phyloP scores from a whole-genome alignment of 1,284 basidiomycete genomes.

The Lentinus polychrous region DNA sequence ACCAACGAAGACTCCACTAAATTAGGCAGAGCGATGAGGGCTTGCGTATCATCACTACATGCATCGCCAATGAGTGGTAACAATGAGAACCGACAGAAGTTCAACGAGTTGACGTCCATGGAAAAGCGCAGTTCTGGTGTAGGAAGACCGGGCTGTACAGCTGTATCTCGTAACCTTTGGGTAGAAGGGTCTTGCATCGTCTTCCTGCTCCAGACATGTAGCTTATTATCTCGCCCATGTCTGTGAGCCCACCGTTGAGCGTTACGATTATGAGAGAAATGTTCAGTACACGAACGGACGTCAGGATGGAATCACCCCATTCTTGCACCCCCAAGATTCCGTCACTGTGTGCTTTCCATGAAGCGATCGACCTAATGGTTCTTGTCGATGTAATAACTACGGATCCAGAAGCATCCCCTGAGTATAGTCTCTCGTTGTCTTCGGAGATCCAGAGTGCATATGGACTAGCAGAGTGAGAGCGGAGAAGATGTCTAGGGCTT shows the following conservation, averaged over 20 bases:
- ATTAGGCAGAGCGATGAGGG: conserved; percentile 76
- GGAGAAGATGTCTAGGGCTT: conserved; percentile 68
- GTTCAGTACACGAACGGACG: conserved; percentile 45
- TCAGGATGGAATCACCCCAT: conserved; percentile 58
- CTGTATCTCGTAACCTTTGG: conserved; percentile 46
- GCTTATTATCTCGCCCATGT: conserved; percentile 81
- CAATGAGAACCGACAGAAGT: conserved; percentile 80
- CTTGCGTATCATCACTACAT: conserved; percentile 23
- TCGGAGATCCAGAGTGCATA: conserved; percentile 51
- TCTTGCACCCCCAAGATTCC: conserved; percentile 74
- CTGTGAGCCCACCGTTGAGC: conserved; percentile 32
- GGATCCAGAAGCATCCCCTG: conserved; percentile 71
- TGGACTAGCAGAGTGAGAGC: conserved; percentile 60
- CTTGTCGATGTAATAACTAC: conserved; percentile 69
- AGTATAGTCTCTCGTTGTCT: conserved; percentile 73
- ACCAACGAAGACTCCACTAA: conserved; percentile 82
- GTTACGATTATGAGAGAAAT: neutral
- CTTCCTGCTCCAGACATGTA: conserved; percentile 54
- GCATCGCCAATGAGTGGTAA: conserved; percentile 20
- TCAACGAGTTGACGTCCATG: conserved; percentile 83
- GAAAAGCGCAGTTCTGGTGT: conserved; percentile 53
- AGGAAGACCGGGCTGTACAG: conserved; percentile 40
- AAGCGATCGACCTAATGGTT: conserved; percentile 59
- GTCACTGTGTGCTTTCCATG: conserved; percentile 77
- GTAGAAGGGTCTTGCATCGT: conserved; percentile 35